phyloP scores from a whole-genome alignment of 768 basidiomycete species.

The Phanerochaete carnosa region DNA sequence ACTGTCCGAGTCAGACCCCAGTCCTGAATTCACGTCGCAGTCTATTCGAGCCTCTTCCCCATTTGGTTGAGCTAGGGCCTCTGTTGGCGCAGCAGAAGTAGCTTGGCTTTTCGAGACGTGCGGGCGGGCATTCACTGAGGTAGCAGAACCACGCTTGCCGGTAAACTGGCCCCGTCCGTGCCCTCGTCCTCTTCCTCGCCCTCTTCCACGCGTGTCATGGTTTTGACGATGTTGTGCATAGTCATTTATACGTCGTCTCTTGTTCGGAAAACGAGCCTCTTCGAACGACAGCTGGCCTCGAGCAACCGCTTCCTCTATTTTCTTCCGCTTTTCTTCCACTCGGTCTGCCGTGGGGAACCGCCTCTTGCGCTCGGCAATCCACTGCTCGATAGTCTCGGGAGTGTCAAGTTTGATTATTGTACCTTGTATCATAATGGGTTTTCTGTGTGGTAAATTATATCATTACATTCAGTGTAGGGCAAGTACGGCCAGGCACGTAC shows the following conservation, averaged over 20 bases:
- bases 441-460: constrained; percentile 38
- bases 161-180: neutral
- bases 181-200: constrained; percentile 11
- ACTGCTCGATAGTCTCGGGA: constrained; percentile 76
- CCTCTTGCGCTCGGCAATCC: constrained; percentile 87
- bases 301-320: constrained; percentile 73
- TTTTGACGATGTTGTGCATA: constrained; percentile 8
- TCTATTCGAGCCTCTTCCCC: neutral
- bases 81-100: neutral
- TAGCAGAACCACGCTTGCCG: neutral
- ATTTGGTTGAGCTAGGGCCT: neutral
- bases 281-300: constrained; percentile 67
- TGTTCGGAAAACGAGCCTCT: constrained; percentile 37
- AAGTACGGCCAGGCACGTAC: constrained; percentile 33
- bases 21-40: neutral
- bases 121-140: neutral
- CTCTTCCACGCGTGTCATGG: constrained; percentile 27
- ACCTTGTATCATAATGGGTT: constrained; percentile 72
- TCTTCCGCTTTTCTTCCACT: constrained; percentile 78
- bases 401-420: constrained; percentile 76
- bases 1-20: constrained; percentile 29
- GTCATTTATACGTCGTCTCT: constrained; percentile 41
- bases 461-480: neutral
- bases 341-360: constrained; percentile 74
- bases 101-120: neutral